These are phyloP conservation scores for Trichoderma atroviride DNA, from an alignment of 2,329 filamentous ascomycete species.

Conservation along the genomic window DNA sequence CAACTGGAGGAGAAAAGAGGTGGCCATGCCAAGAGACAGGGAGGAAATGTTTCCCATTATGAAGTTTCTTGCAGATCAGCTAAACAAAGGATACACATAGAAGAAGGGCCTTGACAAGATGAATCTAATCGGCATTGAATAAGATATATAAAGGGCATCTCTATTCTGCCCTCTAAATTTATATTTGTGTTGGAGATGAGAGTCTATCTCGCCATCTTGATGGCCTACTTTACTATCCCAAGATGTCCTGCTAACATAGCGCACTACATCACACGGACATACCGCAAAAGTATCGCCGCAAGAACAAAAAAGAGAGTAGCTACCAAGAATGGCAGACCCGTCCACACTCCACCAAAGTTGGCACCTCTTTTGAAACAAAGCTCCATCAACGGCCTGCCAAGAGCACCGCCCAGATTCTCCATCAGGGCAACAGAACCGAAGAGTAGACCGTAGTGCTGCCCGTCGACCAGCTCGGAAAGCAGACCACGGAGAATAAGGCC, in stretches of 20 bases:
- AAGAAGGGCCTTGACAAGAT: background rate
- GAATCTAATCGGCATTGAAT: background rate
- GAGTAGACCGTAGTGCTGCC: background rate
- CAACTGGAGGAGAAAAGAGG: conserved; percentile 69
- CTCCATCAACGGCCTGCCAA: background rate
- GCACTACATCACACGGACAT: background rate
- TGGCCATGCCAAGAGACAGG: conserved; percentile 78
- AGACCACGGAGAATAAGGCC: background rate
- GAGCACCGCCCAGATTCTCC: background rate
- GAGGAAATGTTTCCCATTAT: conserved; percentile 92
- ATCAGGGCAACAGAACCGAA: background rate
- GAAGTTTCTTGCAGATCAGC: conserved; percentile 73
- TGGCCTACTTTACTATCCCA: background rate
- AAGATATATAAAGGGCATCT: conserved; percentile 31
- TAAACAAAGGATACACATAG: conserved; percentile 41
- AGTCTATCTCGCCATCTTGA: background rate
- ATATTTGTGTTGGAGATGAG: background rate
- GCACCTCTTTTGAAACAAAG: background rate
- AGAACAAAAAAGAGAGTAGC: background rate
- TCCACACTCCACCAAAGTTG: background rate
- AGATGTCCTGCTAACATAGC: background rate
- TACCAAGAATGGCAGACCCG: background rate
- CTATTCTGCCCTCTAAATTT: conserved; percentile 34
- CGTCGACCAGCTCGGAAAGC: background rate
- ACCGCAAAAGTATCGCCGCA: background rate